Conservation (phyloP, 495 filamentous ascomycete genomes). For the Bombardia bombarda region DNA sequence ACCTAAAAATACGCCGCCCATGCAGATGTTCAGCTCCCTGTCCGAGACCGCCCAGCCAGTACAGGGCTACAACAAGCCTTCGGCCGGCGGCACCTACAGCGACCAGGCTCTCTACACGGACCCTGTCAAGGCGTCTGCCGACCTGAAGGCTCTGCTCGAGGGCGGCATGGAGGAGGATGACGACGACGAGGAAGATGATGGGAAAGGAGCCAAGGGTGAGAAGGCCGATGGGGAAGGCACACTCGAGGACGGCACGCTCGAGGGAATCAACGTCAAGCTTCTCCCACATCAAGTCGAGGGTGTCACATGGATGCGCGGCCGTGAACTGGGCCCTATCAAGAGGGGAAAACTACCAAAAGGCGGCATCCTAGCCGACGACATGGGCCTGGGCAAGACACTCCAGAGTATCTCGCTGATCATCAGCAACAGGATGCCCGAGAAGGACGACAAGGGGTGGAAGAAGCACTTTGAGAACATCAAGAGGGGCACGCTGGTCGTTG, state of each 20-base stretch:
- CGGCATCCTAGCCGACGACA: constrained; percentile 81
- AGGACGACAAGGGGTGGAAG: constrained; percentile 41
- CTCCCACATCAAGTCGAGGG: constrained; percentile 91
- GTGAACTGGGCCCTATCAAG: constrained; percentile 74
- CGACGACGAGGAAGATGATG: constrained; percentile 39
- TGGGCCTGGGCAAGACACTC: constrained; percentile 80
- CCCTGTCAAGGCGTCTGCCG: constrained; percentile 65
- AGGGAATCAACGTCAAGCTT: constrained; percentile 78
- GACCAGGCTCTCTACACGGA: constrained; percentile 69
- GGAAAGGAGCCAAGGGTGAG: constrained; percentile 11
- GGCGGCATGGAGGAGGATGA: constrained; percentile 79
- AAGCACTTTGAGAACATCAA: constrained; percentile 56
- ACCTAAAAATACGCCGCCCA: constrained; percentile 24
- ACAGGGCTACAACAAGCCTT: constrained; percentile 28
- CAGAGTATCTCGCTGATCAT: constrained; percentile 79
- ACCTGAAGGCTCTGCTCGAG: constrained; percentile 81
- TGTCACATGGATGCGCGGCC: constrained; percentile 84
- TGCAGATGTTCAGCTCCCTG: constrained; percentile 32
- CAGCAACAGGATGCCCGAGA: constrained; percentile 62
- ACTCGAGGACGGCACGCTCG: constrained; percentile 31
- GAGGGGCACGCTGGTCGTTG: constrained; percentile 82
- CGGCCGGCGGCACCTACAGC: constrained; percentile 18
- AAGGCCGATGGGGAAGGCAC: constrained; percentile 6
- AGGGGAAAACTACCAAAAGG: constrained; percentile 73
- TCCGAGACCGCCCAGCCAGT: constrained; percentile 19